Conservation (phyloP, 1,139 yeast species). For the Suhomyces bokatorum region DNA sequence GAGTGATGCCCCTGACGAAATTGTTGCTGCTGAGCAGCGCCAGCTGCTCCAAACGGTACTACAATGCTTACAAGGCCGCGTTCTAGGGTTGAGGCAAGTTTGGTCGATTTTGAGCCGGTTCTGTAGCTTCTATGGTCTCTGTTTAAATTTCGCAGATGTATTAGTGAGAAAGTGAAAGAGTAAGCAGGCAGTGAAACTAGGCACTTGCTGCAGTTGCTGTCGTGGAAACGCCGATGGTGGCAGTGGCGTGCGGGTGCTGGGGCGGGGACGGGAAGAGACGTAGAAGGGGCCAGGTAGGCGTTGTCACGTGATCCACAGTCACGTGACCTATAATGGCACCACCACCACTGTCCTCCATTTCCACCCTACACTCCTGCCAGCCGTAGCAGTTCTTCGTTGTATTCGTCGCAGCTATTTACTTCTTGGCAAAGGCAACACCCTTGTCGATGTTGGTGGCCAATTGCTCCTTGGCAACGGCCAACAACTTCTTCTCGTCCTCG, state of each 20-base stretch:
- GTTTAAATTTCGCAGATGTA: neutral
- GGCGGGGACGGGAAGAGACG: neutral
- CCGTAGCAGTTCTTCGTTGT: neutral
- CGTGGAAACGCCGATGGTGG: neutral
- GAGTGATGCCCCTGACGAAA: neutral
- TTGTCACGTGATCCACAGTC: neutral
- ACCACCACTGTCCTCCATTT: too few species aligned
- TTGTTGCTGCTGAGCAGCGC: too few species aligned
- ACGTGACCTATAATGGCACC: too few species aligned
- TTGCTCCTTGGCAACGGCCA: slow-evolving; percentile 80
- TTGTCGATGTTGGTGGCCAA: slow-evolving; percentile 58
- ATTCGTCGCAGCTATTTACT: slow-evolving; percentile 15
- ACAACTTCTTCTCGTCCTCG: slow-evolving; percentile 68
- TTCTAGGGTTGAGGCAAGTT: neutral
- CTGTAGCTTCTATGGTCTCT: neutral
- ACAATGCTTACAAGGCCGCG: neutral
- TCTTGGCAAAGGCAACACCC: slow-evolving; percentile 21
- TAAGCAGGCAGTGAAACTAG: neutral
- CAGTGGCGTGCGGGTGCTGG: neutral
- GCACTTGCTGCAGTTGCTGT: neutral
- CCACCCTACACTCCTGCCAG: too few species aligned
- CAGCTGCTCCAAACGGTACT: too few species aligned
- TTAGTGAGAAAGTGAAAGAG: neutral
- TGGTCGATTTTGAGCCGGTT: neutral
- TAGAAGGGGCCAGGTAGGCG: neutral